phyloP scores from a whole-genome alignment of 495 filamentous ascomycete genomes.

The Terfezia claveryi region DNA sequence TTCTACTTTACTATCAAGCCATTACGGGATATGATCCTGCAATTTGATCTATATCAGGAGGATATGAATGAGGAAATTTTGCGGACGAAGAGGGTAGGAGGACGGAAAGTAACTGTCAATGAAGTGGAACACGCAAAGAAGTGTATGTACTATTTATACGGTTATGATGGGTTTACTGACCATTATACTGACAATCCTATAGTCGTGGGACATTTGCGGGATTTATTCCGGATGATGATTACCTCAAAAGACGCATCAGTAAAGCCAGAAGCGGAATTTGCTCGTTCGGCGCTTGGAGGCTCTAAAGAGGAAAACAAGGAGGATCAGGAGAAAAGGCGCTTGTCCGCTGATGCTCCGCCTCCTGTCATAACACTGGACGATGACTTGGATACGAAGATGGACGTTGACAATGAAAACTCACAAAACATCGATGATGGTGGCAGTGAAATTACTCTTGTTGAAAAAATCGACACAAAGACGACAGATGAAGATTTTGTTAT shows the following conservation, averaged over 20 bases:
- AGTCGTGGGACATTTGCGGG: constrained; percentile 53
- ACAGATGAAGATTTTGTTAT: constrained; percentile 18
- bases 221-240: constrained; percentile 52
- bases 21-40: constrained; percentile 55
- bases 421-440: constrained; percentile 11
- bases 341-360: constrained; percentile 13
- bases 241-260: constrained; percentile 30
- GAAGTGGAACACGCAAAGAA: constrained; percentile 46
- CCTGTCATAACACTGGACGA: constrained; percentile 3
- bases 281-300: constrained; percentile 53
- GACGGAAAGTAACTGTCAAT: constrained; percentile 27
- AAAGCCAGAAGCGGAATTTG: constrained; percentile 54
- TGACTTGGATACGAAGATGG: constrained; percentile 17
- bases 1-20: constrained; percentile 81
- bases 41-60: constrained; percentile 40
- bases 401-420: constrained; percentile 6
- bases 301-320: constrained; percentile 30
- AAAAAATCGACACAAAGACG: constrained; percentile 23
- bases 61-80: constrained; percentile 38
- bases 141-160: constrained; percentile 31
- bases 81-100: constrained; percentile 40
- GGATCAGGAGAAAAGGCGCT: constrained; percentile 11
- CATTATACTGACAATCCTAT: constrained; percentile 1
- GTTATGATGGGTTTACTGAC: constrained; percentile 4
- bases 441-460: constrained; percentile 34